Evolutionary conservation across 768 basidiomycete species (phyloP), one percentile per base, ranked within the genome.

Genomic region (Tylopilus sp.): DNA sequence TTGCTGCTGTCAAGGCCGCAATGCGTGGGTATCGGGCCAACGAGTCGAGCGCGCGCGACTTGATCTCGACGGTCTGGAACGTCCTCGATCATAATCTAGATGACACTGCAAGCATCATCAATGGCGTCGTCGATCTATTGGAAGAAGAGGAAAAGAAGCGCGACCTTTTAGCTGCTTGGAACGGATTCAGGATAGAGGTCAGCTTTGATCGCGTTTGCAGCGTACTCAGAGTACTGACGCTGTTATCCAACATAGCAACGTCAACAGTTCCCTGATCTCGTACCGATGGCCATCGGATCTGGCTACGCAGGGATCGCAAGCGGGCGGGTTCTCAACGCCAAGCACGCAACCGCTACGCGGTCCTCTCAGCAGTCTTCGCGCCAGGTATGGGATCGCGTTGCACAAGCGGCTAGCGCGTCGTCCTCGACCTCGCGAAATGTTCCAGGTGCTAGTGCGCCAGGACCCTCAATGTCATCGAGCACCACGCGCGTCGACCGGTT

Each of bases 51-150:
- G 89, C 93, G 3, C 78, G 84, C 4, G 96, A 96, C 68, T 76
- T 98, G 56, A 86, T 98, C 46, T 85, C 86, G 36, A 95, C 90
- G 0, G 76, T 95, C n/a, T 96, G 86, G 85, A 89, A 85, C 64
- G 78, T 88, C 31, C 71, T 89, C 12, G 84, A 86, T 50, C 69
- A 76, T 16, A 74, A 84, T 55, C 67, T 88, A 21, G 92, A 97
- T 47, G 77, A 83, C 28, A 89, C 91, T 0, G 85, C 85, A 0
- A 83, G 86, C 55, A 79, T 90, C 30, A 75, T 92, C 40, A 87
- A 85, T 54, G 74, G 80, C 3, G 75, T 90, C 30, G 82, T 93
- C 6, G 92, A 92, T 58, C 70, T 92, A 6, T 64, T 96, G 9
- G 89, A 90, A 3, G 90, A 91, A 33, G 84, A 86, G 44, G 91